Evolutionary conservation across 805 yeast species (phyloP).

Genomic region (Ogataea sp.): DNA sequence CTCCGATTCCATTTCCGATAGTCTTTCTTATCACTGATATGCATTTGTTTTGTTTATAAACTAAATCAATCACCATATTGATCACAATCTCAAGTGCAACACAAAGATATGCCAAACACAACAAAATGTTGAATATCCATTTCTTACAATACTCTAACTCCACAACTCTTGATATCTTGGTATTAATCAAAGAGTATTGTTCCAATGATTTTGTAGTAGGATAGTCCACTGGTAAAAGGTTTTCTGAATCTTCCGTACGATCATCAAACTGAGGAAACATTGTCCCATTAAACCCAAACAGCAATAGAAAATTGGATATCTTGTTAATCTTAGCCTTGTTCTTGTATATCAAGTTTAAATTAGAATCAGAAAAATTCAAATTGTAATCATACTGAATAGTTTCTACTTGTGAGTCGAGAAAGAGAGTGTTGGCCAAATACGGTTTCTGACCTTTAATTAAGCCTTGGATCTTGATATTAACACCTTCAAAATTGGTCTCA

Average conservation of each 20-base stretch:
- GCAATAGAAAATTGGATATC: conserved; percentile 13
- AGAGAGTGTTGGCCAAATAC: conserved; percentile 16
- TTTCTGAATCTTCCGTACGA: conserved; percentile 8
- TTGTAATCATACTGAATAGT: not conserved
- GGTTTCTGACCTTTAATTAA: conserved; percentile 16
- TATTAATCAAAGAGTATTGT: not conserved
- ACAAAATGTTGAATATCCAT: not conserved
- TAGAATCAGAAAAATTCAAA: conserved; percentile 2
- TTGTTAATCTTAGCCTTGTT: conserved; percentile 5
- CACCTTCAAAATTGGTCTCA: conserved; percentile 14
- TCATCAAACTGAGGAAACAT: conserved; percentile 10
- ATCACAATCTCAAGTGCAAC: not conserved
- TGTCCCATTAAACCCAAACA: conserved; percentile 14
- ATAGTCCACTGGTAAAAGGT: too few species aligned
- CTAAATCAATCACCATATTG: too few species aligned
- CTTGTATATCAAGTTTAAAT: not conserved
- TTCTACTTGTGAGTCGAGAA: not conserved
- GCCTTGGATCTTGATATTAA: conserved; percentile 20
- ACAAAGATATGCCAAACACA: too few species aligned
- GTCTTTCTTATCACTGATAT: too few species aligned
- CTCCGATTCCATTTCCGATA: too few species aligned
- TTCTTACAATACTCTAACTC: not conserved
- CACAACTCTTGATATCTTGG: not conserved
- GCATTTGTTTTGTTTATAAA: too few species aligned
- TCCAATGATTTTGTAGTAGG: conserved; percentile 1